Evolutionary conservation across 2,329 filamentous ascomycete genomes (phyloP).

Genomic region (Zalaria obscura): DNA sequence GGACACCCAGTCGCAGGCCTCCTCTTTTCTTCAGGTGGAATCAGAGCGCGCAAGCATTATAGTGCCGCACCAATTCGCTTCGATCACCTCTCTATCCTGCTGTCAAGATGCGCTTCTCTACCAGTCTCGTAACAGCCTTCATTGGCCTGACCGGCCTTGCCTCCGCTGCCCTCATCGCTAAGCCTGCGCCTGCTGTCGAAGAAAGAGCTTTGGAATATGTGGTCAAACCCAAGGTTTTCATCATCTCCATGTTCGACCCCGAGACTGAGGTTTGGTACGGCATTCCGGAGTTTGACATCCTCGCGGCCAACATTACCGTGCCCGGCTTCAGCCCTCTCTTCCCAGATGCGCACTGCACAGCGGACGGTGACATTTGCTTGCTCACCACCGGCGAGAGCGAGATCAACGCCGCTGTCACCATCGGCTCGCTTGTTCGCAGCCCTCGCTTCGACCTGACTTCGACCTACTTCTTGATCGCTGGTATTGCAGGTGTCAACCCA

Average conservation of each 20-base stretch:
- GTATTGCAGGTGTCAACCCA: conserved; percentile 64
- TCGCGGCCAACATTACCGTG: conserved; percentile 19
- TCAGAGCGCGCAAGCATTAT: too few species aligned
- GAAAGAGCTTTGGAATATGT: conserved; percentile 13
- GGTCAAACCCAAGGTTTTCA: conserved; percentile 45
- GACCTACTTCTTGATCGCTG: conserved; percentile 59
- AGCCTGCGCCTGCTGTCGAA: conserved; percentile 1
- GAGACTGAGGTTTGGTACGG: conserved; percentile 15
- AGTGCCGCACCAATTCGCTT: too few species aligned
- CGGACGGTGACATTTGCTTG: conserved; percentile 49
- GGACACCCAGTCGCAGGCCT: too few species aligned
- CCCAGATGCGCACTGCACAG: conserved; percentile 44
- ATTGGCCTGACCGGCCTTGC: conserved; percentile 2
- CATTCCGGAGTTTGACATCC: conserved; percentile 17
- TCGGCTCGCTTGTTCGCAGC: conserved; percentile 48
- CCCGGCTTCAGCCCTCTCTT: conserved; percentile 17
- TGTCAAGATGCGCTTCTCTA: conserved; percentile 3
- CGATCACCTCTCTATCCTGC: neutral
- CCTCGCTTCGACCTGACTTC: conserved; percentile 45
- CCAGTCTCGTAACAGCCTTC: conserved; percentile 1
- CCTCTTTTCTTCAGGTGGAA: too few species aligned
- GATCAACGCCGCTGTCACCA: conserved; percentile 59
- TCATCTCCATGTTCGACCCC: conserved; percentile 43
- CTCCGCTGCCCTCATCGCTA: conserved; percentile 2
- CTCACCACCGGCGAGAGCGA: conserved; percentile 48